Base-by-base conservation (phyloP, 768 basidiomycete genomes). In the Mrakia hoshinonis region DNA sequence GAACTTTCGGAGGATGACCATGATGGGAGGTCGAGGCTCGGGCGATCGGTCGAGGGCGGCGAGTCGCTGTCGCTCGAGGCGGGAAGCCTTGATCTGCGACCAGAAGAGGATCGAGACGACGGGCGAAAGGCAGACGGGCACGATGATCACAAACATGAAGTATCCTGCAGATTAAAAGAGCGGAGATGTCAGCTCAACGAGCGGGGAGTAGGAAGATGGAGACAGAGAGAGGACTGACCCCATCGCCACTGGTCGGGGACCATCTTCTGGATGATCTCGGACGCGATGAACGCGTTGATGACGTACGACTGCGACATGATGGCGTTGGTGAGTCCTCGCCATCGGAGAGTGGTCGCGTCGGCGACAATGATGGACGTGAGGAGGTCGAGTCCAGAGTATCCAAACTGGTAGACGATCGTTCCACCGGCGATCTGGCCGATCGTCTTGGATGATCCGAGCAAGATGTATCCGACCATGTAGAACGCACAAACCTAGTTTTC, bases 381-480 rank as follows among this genome's bases (percentile, higher is more conserved):
- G 39, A 71, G 34, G 49, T 54, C 31, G 20, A 60, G 75, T 36
- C 76, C 76, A 36, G 78, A 78, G 55, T 77, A 77, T 3, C 78
- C 79, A 47, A 77, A 85, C 81, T 86, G 86, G 76, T 87, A 88
- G 70, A 77, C 67, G 64, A 77, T 71, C 52, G 68, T 70, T 49
- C 80, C 76, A 69, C 74, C 75, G 15, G 77, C 77, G 51, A 79
- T 77, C 49, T 75, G 75, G 36, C 76, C 75, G 68, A 80, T 76
- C 61, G 72, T 68, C 38, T 74, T 36, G 46, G 78, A 75, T 65
- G 73, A 72, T 43, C 75, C 79, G 58, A 79, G 77, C 65, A 77
- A 73, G 48, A 71, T 43, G 68, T 70, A 73, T 77, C 82, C 62
- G 76, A 85, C 84, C 85, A 78, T 49, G 29, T 55, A 55, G 26